These are phyloP conservation scores for Ligustrum vulgare DNA, from an alignment of 257 asterid species.

Conservation along the genomic window DNA sequence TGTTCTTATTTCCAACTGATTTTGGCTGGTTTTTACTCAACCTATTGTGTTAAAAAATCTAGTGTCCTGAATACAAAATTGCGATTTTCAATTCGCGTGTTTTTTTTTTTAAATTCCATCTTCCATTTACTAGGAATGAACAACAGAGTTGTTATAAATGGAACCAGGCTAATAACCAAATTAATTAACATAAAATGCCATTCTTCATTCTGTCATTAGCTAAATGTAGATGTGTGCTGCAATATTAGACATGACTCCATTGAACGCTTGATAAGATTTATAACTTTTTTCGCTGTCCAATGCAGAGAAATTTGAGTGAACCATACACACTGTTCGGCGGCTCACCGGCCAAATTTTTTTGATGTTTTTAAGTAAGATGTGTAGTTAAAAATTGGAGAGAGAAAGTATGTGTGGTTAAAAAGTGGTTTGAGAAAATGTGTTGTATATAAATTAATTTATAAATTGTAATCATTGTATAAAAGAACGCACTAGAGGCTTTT, in stretches of 20 bases:
- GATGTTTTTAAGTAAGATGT: too few species aligned
- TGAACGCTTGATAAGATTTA: background rate
- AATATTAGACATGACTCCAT: background rate
- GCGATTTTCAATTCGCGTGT: constrained; percentile 16
- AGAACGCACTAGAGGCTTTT: constrained; percentile 14
- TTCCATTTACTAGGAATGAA: background rate
- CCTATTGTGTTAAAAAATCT: constrained; percentile 25
- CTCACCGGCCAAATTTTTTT: too few species aligned
- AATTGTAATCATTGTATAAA: too few species aligned
- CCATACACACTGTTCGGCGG: too few species aligned
- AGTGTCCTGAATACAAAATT: constrained; percentile 16
- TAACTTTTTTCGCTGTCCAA: background rate
- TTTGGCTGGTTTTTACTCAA: constrained; percentile 21
- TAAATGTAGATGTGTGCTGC: background rate
- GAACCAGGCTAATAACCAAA: background rate
- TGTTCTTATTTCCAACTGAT: constrained; percentile 21
- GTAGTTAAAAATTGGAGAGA: too few species aligned
- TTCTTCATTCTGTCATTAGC: constrained; percentile 20
- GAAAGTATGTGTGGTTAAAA: too few species aligned
- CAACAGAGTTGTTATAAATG: background rate
- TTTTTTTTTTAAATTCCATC: constrained; percentile 2
- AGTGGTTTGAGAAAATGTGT: too few species aligned
- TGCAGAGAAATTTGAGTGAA: constrained; percentile 4
- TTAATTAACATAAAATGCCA: background rate
- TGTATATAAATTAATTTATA: too few species aligned